Conservation (phyloP, 1,139 yeast species). For the Kodamaea suecica region DNA sequence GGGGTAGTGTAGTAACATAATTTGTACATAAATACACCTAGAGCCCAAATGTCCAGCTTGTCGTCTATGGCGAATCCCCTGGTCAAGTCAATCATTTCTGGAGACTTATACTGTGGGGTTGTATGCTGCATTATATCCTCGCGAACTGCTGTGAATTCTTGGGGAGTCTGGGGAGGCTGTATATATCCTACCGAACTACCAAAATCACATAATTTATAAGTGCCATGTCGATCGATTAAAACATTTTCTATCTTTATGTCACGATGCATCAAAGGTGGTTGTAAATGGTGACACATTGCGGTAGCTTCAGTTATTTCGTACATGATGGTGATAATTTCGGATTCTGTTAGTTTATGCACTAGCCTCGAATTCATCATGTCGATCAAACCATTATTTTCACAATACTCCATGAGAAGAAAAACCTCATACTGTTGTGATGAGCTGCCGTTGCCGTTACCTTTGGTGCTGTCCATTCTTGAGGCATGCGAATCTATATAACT, state of each 20-base stretch:
- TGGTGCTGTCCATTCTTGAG: constrained; percentile 45
- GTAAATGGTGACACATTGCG: constrained; percentile 81
- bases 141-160: constrained; percentile 65
- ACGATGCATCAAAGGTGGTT: constrained; percentile 82
- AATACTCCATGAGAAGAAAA: constrained; percentile 86
- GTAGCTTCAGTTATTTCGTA: constrained; percentile 79
- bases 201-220: constrained; percentile 86
- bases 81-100: constrained; percentile 92
- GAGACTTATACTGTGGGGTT: constrained; percentile 95
- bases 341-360: constrained; percentile 74
- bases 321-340: constrained; percentile 80
- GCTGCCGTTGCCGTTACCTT: constrained; percentile 21
- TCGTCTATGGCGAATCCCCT: constrained; percentile 88
- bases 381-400: constrained; percentile 80
- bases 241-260: constrained; percentile 97
- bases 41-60: constrained; percentile 94
- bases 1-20: constrained; percentile 94
- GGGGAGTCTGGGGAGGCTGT: constrained; percentile 61
- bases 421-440: constrained; percentile 69
- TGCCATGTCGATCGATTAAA: constrained; percentile 66
- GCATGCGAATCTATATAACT: constrained; percentile 95
- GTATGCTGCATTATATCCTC: constrained; percentile 89
- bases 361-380: constrained; percentile 94
- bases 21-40: constrained; percentile 88
- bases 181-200: constrained; percentile 81